These are phyloP conservation scores for Arctium lappa DNA, from an alignment of 129 eudicot genomes.

Conservation along the genomic window DNA sequence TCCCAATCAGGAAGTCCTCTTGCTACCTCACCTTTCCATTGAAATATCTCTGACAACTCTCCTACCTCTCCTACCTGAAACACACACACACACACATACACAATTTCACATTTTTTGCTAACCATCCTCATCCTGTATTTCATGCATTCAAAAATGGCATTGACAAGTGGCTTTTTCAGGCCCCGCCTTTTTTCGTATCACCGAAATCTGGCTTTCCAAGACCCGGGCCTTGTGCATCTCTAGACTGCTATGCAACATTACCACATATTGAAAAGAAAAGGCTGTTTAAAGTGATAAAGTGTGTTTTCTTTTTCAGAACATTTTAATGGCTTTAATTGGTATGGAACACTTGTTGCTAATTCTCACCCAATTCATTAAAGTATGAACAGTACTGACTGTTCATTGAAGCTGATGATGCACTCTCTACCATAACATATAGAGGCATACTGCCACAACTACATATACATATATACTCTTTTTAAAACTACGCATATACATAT, in stretches of 20 bases:
- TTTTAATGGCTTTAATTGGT: conserved; percentile 1
- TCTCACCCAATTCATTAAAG: conserved; percentile 20
- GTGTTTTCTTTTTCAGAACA: background rate
- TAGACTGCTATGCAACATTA: background rate
- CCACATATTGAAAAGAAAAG: background rate
- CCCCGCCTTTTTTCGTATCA: too few relatives aligned
- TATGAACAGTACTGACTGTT: conserved; percentile 1
- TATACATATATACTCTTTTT: background rate
- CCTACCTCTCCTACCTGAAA: conserved; percentile 48
- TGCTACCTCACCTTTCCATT: conserved; percentile 89
- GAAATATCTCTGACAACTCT: conserved; percentile 81
- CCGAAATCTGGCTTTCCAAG: too few relatives aligned
- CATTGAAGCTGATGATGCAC: background rate
- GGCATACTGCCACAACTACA: conserved; percentile 17
- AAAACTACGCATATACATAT: background rate
- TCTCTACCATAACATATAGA: conserved; percentile 16
- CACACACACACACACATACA: background rate
- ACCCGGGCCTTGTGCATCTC: too few relatives aligned
- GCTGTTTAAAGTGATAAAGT: background rate
- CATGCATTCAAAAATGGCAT: background rate
- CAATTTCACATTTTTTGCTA: background rate
- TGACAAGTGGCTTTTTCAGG: too few relatives aligned
- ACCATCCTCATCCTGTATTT: background rate
- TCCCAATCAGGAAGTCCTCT: conserved; percentile 77
- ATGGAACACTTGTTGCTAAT: conserved; percentile 23